Conservation (phyloP, 352 stramenopile species). For the Hyaloperonospora brassicae region DNA sequence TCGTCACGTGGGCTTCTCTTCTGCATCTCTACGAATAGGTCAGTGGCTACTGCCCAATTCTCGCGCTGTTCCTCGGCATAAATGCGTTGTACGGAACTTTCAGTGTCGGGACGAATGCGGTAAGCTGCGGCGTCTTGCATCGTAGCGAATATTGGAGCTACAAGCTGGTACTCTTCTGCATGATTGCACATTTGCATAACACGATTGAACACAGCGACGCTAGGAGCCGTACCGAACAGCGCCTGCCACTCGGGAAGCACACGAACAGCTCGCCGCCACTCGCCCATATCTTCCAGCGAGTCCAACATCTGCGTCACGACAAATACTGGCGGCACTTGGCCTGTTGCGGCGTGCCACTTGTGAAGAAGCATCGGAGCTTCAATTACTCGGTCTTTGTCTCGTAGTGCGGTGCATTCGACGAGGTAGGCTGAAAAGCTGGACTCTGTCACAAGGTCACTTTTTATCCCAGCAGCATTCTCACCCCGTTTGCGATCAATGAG, state of each 20-base stretch:
- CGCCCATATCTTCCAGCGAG: too few relatives aligned
- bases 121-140: constrained; percentile 53
- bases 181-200: too few relatives aligned
- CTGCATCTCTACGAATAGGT: constrained; percentile 75
- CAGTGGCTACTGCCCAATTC: constrained; percentile 44
- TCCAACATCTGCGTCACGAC: too few relatives aligned
- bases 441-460: too few relatives aligned
- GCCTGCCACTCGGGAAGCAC: constrained; percentile 39
- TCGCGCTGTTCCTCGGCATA: constrained; percentile 62
- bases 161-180: too few relatives aligned
- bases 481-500: too few relatives aligned
- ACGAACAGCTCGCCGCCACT: too few relatives aligned
- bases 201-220: constrained; percentile 39
- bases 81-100: constrained; percentile 68
- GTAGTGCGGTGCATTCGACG: constrained; percentile 21
- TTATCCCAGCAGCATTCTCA: too few relatives aligned
- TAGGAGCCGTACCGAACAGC: constrained; percentile 37
- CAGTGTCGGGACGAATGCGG: constrained; percentile 36
- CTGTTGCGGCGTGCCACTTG: too few relatives aligned
- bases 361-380: constrained; percentile 29
- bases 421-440: too few relatives aligned
- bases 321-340: too few relatives aligned
- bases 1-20: constrained; percentile 45
- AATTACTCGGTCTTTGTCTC: constrained; percentile 30
- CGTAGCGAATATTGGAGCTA: constrained; percentile 57